phyloP scores from a whole-genome alignment of 2,329 filamentous ascomycete species.

The Cercospora janseana region DNA sequence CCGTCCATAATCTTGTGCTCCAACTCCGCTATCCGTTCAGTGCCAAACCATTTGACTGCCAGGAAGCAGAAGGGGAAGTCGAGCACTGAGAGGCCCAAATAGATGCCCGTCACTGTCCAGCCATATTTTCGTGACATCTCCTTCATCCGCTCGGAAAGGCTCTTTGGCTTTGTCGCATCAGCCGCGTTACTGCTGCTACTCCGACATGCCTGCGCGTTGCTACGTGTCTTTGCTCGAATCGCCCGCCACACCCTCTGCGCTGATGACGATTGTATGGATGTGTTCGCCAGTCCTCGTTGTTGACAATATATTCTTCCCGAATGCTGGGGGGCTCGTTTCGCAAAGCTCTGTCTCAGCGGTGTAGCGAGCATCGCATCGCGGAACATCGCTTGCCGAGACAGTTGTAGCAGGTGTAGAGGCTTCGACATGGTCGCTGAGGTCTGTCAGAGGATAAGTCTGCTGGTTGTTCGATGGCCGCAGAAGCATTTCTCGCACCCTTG shows the following conservation, averaged over 20 bases:
- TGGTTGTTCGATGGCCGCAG: slow-evolving; percentile 1
- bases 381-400: slow-evolving; percentile 18
- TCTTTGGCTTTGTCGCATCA: slow-evolving; percentile 26
- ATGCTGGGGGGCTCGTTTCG: slow-evolving; percentile 12
- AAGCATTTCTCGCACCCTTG: not conserved
- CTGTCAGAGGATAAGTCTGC: not conserved
- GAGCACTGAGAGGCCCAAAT: slow-evolving; percentile 74
- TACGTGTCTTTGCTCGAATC: slow-evolving; percentile 16
- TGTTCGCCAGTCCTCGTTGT: slow-evolving; percentile 17
- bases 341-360: slow-evolving; percentile 15
- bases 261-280: slow-evolving; percentile 9
- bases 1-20: slow-evolving; percentile 67
- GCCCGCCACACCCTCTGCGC: slow-evolving; percentile 22
- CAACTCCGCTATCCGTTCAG: slow-evolving; percentile 75
- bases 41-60: slow-evolving; percentile 76
- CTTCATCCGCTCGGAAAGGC: slow-evolving; percentile 65
- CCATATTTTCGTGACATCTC: slow-evolving; percentile 90
- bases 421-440: slow-evolving; percentile 22
- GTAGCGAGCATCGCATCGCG: slow-evolving; percentile 13
- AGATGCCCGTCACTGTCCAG: slow-evolving; percentile 90
- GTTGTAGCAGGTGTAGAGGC: slow-evolving; percentile 18
- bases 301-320: slow-evolving; percentile 10
- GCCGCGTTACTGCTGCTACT: slow-evolving; percentile 35
- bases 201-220: slow-evolving; percentile 35
- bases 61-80: slow-evolving; percentile 97